phyloP scores from a whole-genome alignment of 768 basidiomycete species.

The Rhodotorula diobovata region DNA sequence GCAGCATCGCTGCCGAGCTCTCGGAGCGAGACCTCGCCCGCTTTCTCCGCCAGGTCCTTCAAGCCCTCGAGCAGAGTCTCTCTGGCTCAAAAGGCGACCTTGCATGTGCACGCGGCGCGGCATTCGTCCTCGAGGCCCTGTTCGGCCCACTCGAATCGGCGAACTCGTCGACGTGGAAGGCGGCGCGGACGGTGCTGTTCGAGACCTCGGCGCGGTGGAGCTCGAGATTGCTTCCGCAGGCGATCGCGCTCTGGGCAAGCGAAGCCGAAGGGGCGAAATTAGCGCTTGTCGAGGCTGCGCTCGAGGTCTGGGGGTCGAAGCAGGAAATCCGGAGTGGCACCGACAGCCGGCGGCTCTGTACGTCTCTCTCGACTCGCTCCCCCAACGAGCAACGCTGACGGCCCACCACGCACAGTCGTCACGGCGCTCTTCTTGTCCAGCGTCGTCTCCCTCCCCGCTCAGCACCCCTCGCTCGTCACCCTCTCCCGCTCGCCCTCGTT shows the following conservation, averaged over 20 bases:
- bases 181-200: conserved; percentile 54
- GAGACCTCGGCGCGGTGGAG: conserved; percentile 56
- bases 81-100: conserved; percentile 27
- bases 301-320: conserved; percentile 68
- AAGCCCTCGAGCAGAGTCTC: conserved; percentile 56
- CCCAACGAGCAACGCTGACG: conserved; percentile 1
- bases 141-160: conserved; percentile 55
- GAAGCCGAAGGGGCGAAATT: conserved; percentile 50
- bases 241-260: conserved; percentile 66
- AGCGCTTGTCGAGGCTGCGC: conserved; percentile 45
- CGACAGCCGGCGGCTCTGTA: conserved; percentile 60
- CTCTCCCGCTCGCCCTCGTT: conserved; percentile 52
- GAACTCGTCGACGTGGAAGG: conserved; percentile 57
- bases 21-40: conserved; percentile 55
- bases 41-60: conserved; percentile 60
- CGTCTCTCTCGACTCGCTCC: not conserved
- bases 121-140: conserved; percentile 54
- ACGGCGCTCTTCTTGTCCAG: conserved; percentile 66
- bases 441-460: conserved; percentile 59
- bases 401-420: conserved; percentile 54
- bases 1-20: conserved; percentile 56
- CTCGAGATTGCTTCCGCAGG: conserved; percentile 55
- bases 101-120: conserved; percentile 51
- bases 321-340: conserved; percentile 77
- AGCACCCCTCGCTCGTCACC: conserved; percentile 50